Base-by-base conservation (phyloP, 1,139 yeast species). In the Sugiyamaella japonica region DNA sequence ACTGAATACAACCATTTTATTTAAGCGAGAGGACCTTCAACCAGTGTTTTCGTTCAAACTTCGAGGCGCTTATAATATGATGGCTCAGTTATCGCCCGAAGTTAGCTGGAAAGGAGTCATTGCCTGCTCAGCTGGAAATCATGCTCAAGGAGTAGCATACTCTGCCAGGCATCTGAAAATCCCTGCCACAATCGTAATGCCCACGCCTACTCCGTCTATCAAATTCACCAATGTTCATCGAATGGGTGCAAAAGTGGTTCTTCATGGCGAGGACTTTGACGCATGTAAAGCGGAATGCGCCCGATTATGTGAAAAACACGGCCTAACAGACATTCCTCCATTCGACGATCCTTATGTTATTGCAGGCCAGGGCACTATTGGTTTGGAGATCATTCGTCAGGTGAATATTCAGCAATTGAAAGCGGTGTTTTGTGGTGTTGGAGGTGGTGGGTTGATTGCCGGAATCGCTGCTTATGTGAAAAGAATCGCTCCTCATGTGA, bases 341-440 rank as follows among this genome's bases (percentile, higher is more conserved):
- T 93, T 93, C 69, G 95, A 93, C 68, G 97, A 93, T 69, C 99
- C 99, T 1, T 89, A 86, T 64, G 97, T 95, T 61, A 89, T 93
- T 72, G 99, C 99, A n/a, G 99, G 99, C 32, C 99, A 93, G 73
- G 99, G 98, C 56, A 93, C 99, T 36, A 84, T 91, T 59, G 99
- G 97, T 1, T 81, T 91, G 80, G 99, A 93, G 72, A 76, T 93
- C 34, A 76, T 95, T 50, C 83, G 97, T 68, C 99, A 93, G 73
- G 80, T 89, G 47, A 83, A 89, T 62, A 77, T 86, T 51, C 84
- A 85, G 59, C 85, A 86, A 61, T 78, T 95, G 62, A 82, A 82
- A 65, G 99, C 98, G 1, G 85, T 93, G 0, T 93, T 93, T 70
- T 84, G 89, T 54, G 91, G 96, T 34, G 88, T 93, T 56, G 99